phyloP scores from a whole-genome alignment of 2,329 filamentous ascomycete genomes.

The Penicillium oxalicum region DNA sequence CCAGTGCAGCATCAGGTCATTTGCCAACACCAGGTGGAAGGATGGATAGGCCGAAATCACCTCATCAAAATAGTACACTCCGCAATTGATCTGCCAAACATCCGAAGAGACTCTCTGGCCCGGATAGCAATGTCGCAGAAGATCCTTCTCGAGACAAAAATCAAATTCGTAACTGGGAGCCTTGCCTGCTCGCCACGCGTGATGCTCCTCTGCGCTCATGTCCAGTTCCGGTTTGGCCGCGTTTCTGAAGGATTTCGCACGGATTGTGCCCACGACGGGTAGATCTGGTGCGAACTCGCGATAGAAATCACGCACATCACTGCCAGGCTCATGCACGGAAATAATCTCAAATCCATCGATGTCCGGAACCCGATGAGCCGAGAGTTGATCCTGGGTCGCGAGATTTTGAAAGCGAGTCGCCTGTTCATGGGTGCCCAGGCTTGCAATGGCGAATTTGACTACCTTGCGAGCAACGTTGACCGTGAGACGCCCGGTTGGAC shows the following conservation, averaged over 20 bases:
- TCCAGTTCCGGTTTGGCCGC: slow-evolving; percentile 38
- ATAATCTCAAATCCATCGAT: slow-evolving; percentile 58
- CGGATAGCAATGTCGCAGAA: slow-evolving; percentile 52
- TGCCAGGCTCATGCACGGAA: slow-evolving; percentile 43
- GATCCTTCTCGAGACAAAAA: slow-evolving; percentile 63
- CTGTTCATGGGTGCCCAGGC: slow-evolving; percentile 39
- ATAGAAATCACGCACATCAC: slow-evolving; percentile 47
- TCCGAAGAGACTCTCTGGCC: slow-evolving; percentile 59
- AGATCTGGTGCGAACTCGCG: slow-evolving; percentile 39
- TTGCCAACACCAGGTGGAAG: slow-evolving; percentile 61
- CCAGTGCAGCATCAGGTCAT: slow-evolving; percentile 63
- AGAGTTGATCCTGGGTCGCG: slow-evolving; percentile 30
- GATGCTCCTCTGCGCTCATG: slow-evolving; percentile 31
- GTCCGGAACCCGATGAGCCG: slow-evolving; percentile 42
- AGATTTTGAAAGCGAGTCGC: slow-evolving; percentile 35
- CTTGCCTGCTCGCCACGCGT: slow-evolving; percentile 18
- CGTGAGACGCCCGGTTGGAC: slow-evolving; percentile 27
- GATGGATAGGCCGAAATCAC: slow-evolving; percentile 52
- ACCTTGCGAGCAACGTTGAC: slow-evolving; percentile 45
- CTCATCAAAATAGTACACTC: slow-evolving; percentile 59
- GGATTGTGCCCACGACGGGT: slow-evolving; percentile 48
- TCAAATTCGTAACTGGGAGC: slow-evolving; percentile 34
- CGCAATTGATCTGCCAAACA: slow-evolving; percentile 54
- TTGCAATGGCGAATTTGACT: slow-evolving; percentile 47
- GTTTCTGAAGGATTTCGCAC: slow-evolving; percentile 47